Percentiles rank a stretch among this genome's conserved stretches.
Evolutionary conservation across 306 rosid species (phyloP).

Genomic region (Boehmeria nivea): DNA sequence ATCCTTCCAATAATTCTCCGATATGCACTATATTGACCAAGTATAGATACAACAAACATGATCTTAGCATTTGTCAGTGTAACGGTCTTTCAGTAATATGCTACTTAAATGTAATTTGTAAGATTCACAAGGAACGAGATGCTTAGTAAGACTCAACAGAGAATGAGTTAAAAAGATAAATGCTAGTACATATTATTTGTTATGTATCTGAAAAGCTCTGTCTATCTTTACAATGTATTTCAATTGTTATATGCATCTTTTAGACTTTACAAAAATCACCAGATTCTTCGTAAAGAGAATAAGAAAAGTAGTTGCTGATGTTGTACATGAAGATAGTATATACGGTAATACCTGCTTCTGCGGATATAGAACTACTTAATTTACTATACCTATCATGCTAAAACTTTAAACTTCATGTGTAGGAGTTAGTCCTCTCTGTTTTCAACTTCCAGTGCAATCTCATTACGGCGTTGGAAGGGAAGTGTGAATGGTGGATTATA

Average conservation of each 20-base stretch:
- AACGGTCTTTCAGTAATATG: too few species aligned
- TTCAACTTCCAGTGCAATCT: constrained; percentile 83
- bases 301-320: too few species aligned
- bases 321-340: neutral
- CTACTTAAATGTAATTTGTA: too few species aligned
- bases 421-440: constrained; percentile 41
- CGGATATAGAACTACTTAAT: neutral
- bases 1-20: too few species aligned
- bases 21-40: too few species aligned
- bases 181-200: too few species aligned
- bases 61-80: too few species aligned
- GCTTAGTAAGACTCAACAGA: too few species aligned
- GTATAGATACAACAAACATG: too few species aligned
- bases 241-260: neutral
- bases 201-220: neutral
- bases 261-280: constrained; percentile 1
- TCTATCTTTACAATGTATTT: neutral
- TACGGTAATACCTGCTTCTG: constrained; percentile 13
- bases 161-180: too few species aligned
- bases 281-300: constrained; percentile 1
- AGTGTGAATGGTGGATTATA: constrained; percentile 94
- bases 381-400: constrained; percentile 20
- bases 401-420: constrained; percentile 1
- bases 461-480: constrained; percentile 97
- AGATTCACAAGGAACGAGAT: too few species aligned